phyloP scores from a whole-genome alignment of 768 basidiomycete genomes.

The Gloeophyllum trabeum region DNA sequence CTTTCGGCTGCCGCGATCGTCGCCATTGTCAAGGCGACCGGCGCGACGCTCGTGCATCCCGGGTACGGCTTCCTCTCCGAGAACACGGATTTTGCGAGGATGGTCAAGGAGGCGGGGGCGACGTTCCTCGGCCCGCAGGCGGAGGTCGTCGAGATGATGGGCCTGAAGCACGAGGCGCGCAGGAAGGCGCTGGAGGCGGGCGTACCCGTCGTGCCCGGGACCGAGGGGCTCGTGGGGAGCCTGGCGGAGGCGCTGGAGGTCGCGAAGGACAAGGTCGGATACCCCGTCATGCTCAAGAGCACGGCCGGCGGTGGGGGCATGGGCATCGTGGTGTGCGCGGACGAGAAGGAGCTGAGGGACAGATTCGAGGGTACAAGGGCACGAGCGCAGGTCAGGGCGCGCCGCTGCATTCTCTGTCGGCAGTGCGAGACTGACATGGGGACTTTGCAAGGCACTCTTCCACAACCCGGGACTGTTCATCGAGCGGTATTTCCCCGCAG shows the following conservation, averaged over 20 bases:
- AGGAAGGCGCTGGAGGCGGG: conserved; percentile 31
- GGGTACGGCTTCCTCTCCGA: conserved; percentile 62
- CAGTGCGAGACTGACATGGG: background rate
- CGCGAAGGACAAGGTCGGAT: conserved; percentile 27
- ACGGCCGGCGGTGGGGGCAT: conserved; percentile 63
- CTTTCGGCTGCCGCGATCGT: conserved; percentile 27
- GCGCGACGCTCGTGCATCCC: conserved; percentile 44
- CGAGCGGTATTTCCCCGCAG: conserved; percentile 43
- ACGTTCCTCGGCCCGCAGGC: conserved; percentile 48
- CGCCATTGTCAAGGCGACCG: conserved; percentile 25
- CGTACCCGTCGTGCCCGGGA: conserved; percentile 47
- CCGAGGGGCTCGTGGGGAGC: conserved; percentile 31
- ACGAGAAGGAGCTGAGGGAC: conserved; percentile 23
- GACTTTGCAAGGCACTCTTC: conserved; percentile 23
- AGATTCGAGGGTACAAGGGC: conserved; percentile 25
- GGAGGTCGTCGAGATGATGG: conserved; percentile 40
- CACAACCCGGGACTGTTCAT: conserved; percentile 39
- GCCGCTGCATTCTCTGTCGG: background rate
- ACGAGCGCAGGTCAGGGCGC: conserved; percentile 31
- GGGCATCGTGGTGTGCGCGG: conserved; percentile 45
- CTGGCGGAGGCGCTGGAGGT: conserved; percentile 24
- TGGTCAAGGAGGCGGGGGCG: conserved; percentile 34
- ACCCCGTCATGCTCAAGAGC: conserved; percentile 56
- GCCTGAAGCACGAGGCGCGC: conserved; percentile 50
- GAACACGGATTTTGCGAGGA: conserved; percentile 41